A percentile compares a stretch with the other conserved stretches of the same genome.
Conservation (phyloP, 2,329 filamentous ascomycete genomes). For the Rhinocladiella similis region DNA sequence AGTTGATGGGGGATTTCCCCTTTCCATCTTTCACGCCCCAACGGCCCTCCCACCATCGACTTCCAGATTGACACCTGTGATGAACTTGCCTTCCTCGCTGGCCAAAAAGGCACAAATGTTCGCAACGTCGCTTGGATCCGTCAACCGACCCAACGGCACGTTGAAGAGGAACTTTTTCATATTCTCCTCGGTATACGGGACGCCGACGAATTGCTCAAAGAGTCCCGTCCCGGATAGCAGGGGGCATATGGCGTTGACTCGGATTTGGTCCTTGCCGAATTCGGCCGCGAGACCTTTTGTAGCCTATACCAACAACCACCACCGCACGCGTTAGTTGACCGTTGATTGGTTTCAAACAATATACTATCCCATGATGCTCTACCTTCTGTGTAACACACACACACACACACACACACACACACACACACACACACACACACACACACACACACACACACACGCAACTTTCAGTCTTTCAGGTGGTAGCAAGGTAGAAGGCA, state of each 20-base stretch:
- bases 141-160: constrained; percentile 46
- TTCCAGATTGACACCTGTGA: constrained; percentile 45
- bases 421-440: too few relatives aligned
- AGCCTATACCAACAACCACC: constrained; percentile 39
- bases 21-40: constrained; percentile 9
- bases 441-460: too few relatives aligned
- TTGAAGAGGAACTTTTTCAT: constrained; percentile 44
- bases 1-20: too few relatives aligned
- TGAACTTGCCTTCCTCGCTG: constrained; percentile 65
- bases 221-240: constrained; percentile 67
- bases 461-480: too few relatives aligned
- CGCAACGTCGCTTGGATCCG: constrained; percentile 61
- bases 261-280: constrained; percentile 50
- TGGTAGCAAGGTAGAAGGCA: too few relatives aligned
- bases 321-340: not conserved
- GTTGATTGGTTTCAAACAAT: too few relatives aligned
- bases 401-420: too few relatives aligned
- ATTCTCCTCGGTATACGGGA: constrained; percentile 47
- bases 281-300: constrained; percentile 59
- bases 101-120: constrained; percentile 68
- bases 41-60: constrained; percentile 28
- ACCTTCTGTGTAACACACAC: too few relatives aligned
- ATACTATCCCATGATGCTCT: too few relatives aligned
- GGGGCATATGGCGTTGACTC: constrained; percentile 59
- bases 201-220: constrained; percentile 43